Base-by-base conservation (phyloP, 441 rosid species). In the Lepidium campestre region DNA sequence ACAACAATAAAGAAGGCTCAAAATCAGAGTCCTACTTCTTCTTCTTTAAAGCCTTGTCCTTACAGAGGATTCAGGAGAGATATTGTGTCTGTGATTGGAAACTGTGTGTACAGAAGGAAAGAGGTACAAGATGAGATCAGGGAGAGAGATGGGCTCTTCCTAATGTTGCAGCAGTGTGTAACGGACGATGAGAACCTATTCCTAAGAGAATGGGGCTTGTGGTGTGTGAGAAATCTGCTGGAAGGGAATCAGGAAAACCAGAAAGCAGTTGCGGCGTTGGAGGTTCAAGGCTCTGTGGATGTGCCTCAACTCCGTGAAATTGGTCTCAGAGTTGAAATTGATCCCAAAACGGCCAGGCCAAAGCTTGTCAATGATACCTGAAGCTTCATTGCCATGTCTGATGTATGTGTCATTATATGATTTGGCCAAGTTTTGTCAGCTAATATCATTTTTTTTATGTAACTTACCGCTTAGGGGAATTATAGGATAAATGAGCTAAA, bases 151-250 rank as follows among this genome's bases (percentile, higher is more conserved):
- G 89, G 85, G 50, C 68, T 89, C 42, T 73, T 81, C 7, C 18
- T 89, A 48, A 57, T 93, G 72, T 55, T 89, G 55, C 98, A 89
- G 70, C 95, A 90, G 53, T 89, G 96, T 58, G 91, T 89, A 27
- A 64, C 74, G 0, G 95, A 87, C 61, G 95, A 90, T 69, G 90
- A 87, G n/a, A 89, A 85, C 75, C 90, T 83, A 0, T 90, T 79
- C 76, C 56, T 88, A 67, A 89, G 94, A 65, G 95, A 93, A 71
- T 93, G 98, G 96, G 89, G 93, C 5, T 83, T 90, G 62, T 90
- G 89, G 95, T 66, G 83, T 6, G 56, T 80, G 57, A 85, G 93
- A 72, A 91, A 91, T 71, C 32, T 91, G 39, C 56, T 87, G 63
- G 91, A 87, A 77, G 90, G 91, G 62, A 91, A 91, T 71, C 32